Evolutionary conservation across 2,329 filamentous ascomycete genomes (phyloP).

Genomic region (Trichoderma polysporum): DNA sequence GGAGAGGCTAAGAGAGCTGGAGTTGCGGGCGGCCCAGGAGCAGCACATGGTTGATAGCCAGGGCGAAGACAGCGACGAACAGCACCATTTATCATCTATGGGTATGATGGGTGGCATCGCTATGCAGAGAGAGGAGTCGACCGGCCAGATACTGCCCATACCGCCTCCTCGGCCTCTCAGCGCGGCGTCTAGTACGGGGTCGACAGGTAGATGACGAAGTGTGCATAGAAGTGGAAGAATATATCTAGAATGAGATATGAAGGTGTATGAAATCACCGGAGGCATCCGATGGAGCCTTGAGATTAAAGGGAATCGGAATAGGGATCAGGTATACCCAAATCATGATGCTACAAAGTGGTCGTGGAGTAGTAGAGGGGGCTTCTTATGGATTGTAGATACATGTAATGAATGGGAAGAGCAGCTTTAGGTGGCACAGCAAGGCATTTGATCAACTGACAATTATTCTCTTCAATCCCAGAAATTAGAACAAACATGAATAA

Average conservation of each 20-base stretch:
- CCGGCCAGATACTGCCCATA: conserved; percentile 29
- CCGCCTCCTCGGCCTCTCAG: conserved; percentile 40
- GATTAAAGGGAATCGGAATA: neutral
- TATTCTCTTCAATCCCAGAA: neutral
- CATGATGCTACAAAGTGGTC: conserved; percentile 7
- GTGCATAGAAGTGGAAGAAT: neutral
- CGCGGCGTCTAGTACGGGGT: conserved; percentile 45
- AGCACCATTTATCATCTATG: conserved; percentile 26
- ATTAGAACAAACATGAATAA: neutral
- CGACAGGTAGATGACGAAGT: conserved; percentile 37
- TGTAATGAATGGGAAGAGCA: neutral
- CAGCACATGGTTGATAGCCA: conserved; percentile 35
- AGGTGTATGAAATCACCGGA: neutral
- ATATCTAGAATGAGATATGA: neutral
- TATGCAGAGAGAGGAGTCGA: conserved; percentile 41
- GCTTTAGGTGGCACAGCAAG: neutral
- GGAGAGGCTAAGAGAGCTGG: conserved; percentile 51
- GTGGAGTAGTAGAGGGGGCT: conserved; percentile 29
- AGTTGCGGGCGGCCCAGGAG: conserved; percentile 45
- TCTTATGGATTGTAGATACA: conserved; percentile 5
- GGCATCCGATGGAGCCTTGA: neutral
- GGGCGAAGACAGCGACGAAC: conserved; percentile 37
- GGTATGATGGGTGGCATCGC: conserved; percentile 39
- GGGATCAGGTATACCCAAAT: neutral
- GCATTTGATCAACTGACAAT: neutral